Base-by-base conservation (phyloP, 768 basidiomycete species). In the Termitomyces sp. region DNA sequence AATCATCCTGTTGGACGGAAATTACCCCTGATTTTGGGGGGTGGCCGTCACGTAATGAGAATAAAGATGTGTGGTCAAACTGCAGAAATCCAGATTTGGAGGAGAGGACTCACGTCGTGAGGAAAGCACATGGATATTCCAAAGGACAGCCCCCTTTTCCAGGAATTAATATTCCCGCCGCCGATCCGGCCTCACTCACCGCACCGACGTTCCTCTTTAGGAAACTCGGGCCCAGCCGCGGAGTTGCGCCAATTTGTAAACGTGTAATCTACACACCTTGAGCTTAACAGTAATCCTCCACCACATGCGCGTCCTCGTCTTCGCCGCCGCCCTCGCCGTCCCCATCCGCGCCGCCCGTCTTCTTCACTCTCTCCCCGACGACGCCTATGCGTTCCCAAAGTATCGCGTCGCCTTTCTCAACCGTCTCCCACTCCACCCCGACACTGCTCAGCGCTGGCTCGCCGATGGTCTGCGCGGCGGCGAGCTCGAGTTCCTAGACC, bases 341-440 rank as follows among this genome's bases (percentile, higher is more conserved):
- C 58, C 62, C 64, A 46, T 69, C 56, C 57, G 58, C 51, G 67
- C 72, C 42, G 72, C 80, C 40, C 76, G 79, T 52, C 62, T 84
- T n/a, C 69, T 86, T 30, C 86, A 91, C 67, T 84, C 87, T 9
- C 79, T 91, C 46, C 91, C 92, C 30, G 88, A 93, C 65, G 92
- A 94, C 65, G 77, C 85, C 16, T 82, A 85, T 70, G 87, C 92
- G 0, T 92, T 87, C 68, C 93, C 92, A 62, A 94, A 94, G 69
- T 89, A 84, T 68, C 81, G 83, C 42, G 86, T 94, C 59, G 74
- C 85, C 40, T 94, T 91, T 71, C 82, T 94, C 67, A 89, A 91
- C 68, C 81, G 82, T 57, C 81, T 86, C n/a, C 91, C 92, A 27
- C 74, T 94, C 62, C 71, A 79, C 26, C 86, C 88, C 64, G 76